phyloP scores from a whole-genome alignment of 495 filamentous ascomycete species.

The Daldinia childiae region DNA sequence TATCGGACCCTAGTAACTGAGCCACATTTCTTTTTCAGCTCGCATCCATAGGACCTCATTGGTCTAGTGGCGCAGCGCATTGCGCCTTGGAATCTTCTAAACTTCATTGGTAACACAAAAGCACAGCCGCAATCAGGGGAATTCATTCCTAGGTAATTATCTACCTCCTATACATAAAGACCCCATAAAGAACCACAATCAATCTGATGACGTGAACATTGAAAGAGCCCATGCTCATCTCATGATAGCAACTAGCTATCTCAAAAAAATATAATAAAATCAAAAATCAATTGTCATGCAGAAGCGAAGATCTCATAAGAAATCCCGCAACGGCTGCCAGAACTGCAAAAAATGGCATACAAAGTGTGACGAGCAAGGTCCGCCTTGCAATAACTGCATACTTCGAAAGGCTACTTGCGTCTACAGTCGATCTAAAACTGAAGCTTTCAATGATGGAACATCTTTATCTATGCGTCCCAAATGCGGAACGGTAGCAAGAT shows the following conservation, averaged over 20 bases:
- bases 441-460: neutral
- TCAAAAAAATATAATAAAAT: neutral
- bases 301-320: constrained; percentile 50
- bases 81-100: neutral
- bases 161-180: neutral
- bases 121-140: constrained; percentile 8
- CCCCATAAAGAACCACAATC: too few species aligned
- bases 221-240: neutral
- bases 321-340: constrained; percentile 50
- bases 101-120: neutral
- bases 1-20: neutral
- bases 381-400: constrained; percentile 50
- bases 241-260: neutral
- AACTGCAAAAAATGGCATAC: constrained; percentile 54
- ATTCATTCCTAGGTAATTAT: neutral
- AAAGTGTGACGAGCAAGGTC: constrained; percentile 52
- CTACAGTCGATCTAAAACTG: constrained; percentile 37
- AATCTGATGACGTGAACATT: neutral
- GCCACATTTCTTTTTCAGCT: neutral
- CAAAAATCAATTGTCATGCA: constrained; percentile 35
- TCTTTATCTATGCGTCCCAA: constrained; percentile 20
- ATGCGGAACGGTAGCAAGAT: neutral
- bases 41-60: neutral
- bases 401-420: constrained; percentile 46
- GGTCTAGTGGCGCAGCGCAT: neutral